Evolutionary conservation across 1,139 yeast species (phyloP).

Genomic region (Yamadazyma blattariae): DNA sequence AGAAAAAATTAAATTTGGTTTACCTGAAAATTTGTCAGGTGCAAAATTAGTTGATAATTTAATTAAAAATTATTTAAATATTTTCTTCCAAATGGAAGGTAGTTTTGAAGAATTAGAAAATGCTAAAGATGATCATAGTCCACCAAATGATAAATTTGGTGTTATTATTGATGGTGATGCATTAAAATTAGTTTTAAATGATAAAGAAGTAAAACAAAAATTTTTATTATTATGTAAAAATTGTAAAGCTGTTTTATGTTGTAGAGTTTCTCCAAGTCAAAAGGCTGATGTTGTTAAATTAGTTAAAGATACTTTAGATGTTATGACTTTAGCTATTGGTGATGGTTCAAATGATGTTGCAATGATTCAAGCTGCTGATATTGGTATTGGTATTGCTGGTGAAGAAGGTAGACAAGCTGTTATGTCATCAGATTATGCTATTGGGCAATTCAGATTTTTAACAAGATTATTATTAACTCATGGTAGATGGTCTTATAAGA

Average conservation of each 20-base stretch:
- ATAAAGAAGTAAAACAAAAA: constrained; percentile 55
- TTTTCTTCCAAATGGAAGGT: constrained; percentile 65
- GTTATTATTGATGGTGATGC: constrained; percentile 94
- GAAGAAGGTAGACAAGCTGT: constrained; percentile 99
- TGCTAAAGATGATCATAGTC: constrained; percentile 70
- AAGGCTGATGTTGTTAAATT: constrained; percentile 94
- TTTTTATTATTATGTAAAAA: constrained; percentile 86
- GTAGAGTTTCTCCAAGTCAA: constrained; percentile 96
- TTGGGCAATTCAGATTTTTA: constrained; percentile 89
- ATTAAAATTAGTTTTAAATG: constrained; percentile 64
- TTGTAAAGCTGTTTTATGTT: constrained; percentile 92
- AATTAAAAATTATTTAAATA: constrained; percentile 57
- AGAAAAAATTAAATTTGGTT: constrained; percentile 24
- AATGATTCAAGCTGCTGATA: constrained; percentile 99
- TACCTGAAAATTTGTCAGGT: constrained; percentile 19
- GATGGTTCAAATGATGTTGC: constrained; percentile 99
- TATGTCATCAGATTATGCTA: constrained; percentile 95
- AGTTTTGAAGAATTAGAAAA: constrained; percentile 52
- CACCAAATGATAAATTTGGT: constrained; percentile 77
- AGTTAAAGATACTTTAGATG: constrained; percentile 77
- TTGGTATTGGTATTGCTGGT: constrained; percentile 97
- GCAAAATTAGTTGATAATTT: constrained; percentile 43
- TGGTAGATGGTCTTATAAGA: constrained; percentile 94
- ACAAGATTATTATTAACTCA: constrained; percentile 79
- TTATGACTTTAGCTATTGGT: constrained; percentile 87